Percentiles rank a stretch among this genome's conserved stretches.
Evolutionary conservation across 805 yeast species (phyloP).

Genomic region (Metschnikowia proteae): DNA sequence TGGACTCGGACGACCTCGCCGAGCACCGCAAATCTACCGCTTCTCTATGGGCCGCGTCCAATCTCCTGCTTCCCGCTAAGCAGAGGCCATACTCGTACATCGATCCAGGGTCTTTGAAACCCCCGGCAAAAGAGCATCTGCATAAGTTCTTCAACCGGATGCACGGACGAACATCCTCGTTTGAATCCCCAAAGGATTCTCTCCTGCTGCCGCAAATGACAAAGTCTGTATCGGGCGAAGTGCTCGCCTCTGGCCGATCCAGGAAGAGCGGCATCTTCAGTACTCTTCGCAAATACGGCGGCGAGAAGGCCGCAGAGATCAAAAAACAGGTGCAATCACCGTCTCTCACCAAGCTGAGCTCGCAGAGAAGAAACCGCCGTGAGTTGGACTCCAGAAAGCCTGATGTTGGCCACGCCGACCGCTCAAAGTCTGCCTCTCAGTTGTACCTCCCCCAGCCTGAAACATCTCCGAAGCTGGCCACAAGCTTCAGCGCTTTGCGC

Average conservation of each 20-base stretch:
- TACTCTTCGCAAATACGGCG: slow-evolving; percentile 38
- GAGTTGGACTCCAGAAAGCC: not conserved
- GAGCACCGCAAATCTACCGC: slow-evolving; percentile 35
- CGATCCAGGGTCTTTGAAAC: slow-evolving; percentile 27
- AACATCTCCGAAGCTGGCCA: slow-evolving; percentile 12
- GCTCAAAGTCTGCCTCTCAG: slow-evolving; percentile 1
- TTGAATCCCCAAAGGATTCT: slow-evolving; percentile 10
- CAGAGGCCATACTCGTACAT: slow-evolving; percentile 40
- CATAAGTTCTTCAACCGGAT: slow-evolving; percentile 52
- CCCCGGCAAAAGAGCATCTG: slow-evolving; percentile 18
- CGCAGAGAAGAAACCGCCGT: not conserved
- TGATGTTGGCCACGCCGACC: not conserved
- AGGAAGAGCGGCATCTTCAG: slow-evolving; percentile 36
- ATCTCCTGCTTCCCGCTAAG: slow-evolving; percentile 20
- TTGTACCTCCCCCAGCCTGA: not conserved
- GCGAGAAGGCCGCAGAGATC: slow-evolving; percentile 37
- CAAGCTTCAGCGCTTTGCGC: slow-evolving; percentile 5
- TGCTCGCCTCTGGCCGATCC: slow-evolving; percentile 3
- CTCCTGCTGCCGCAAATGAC: not conserved
- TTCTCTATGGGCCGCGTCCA: slow-evolving; percentile 23
- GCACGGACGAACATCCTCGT: slow-evolving; percentile 59
- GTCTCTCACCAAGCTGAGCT: not conserved
- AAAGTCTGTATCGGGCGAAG: not conserved
- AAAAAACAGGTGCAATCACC: slow-evolving; percentile 26
- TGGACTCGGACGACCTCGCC: not conserved